These are phyloP conservation scores for Pseudogymnoascus sp. DNA, from an alignment of 2,329 filamentous ascomycete genomes.

Conservation along the genomic window DNA sequence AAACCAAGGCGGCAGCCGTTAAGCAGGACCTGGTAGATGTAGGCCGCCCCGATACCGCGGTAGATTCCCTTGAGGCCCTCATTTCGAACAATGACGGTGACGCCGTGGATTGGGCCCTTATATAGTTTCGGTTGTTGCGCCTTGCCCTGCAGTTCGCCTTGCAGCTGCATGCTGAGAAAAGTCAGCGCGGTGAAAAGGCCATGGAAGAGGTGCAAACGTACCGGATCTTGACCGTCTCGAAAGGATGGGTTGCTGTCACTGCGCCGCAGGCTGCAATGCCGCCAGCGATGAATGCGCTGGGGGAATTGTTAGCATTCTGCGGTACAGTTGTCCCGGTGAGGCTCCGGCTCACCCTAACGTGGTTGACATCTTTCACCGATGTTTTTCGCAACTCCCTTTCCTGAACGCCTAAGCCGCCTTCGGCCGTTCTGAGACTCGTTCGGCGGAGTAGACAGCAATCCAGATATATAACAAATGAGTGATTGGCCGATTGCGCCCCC, in stretches of 20 bases:
- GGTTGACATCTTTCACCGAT: conserved; percentile 39
- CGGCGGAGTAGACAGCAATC: not conserved
- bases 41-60: conserved; percentile 83
- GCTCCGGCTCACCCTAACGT: conserved; percentile 37
- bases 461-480: not conserved
- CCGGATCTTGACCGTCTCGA: conserved; percentile 98
- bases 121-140: conserved; percentile 81
- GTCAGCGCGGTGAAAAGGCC: not conserved
- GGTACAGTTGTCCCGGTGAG: not conserved
- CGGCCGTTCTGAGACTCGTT: not conserved
- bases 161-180: conserved; percentile 69
- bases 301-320: conserved; percentile 16
- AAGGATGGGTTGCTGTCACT: conserved; percentile 94
- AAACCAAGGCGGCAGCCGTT: conserved; percentile 96
- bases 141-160: conserved; percentile 88
- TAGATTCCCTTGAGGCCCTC: conserved; percentile 82
- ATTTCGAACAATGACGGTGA: conserved; percentile 81
- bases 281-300: conserved; percentile 81
- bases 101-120: conserved; percentile 82
- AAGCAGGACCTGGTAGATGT: conserved; percentile 90
- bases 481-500: not conserved
- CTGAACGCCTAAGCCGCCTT: not conserved
- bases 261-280: conserved; percentile 95
- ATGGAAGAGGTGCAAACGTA: conserved; percentile 33
- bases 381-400: not conserved